A percentile compares a stretch with the other conserved stretches of the same genome.
These are phyloP conservation scores for Nasturtium officinale DNA, from an alignment of 345 rosid species.

Conservation along the genomic window DNA sequence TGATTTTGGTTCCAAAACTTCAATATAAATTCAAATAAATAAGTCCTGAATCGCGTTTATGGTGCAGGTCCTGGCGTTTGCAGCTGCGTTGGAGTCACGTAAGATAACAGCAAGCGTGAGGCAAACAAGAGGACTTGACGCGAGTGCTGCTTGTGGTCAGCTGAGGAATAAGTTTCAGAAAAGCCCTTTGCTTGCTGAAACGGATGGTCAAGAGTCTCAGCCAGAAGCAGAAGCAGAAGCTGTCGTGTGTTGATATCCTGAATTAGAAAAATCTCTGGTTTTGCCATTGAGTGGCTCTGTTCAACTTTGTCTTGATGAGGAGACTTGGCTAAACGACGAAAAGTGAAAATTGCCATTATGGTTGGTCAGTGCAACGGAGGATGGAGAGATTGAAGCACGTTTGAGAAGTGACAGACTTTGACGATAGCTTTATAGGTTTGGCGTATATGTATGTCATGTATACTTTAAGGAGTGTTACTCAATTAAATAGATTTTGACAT, in stretches of 20 bases:
- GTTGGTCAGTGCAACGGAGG: constrained; percentile 22
- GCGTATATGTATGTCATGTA: constrained; percentile 23
- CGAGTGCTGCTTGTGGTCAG: constrained; percentile 98
- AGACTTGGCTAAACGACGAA: constrained; percentile 13
- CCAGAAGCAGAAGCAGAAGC: constrained; percentile 51
- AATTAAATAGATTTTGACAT: neutral
- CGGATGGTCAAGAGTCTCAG: constrained; percentile 48
- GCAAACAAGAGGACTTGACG: constrained; percentile 89
- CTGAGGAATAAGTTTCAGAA: constrained; percentile 93
- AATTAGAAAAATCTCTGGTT: constrained; percentile 3
- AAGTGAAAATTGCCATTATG: neutral
- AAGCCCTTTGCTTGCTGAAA: constrained; percentile 57
- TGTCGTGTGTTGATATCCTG: constrained; percentile 47
- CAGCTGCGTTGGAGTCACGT: constrained; percentile 67
- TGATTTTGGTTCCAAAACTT: neutral
- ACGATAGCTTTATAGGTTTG: constrained; percentile 22
- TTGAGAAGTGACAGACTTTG: constrained; percentile 8
- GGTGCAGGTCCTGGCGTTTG: constrained; percentile 69
- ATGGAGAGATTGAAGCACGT: constrained; percentile 20
- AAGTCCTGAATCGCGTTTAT: constrained; percentile 14
- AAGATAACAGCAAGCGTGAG: constrained; percentile 79
- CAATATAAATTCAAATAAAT: neutral
- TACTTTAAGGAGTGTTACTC: neutral
- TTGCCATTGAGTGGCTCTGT: constrained; percentile 5
- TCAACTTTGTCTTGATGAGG: constrained; percentile 3